Percentiles rank a stretch among this genome's conserved stretches.
Conservation (phyloP, 2,329 filamentous ascomycete species). For the Pseudogymnoascus sp. region DNA sequence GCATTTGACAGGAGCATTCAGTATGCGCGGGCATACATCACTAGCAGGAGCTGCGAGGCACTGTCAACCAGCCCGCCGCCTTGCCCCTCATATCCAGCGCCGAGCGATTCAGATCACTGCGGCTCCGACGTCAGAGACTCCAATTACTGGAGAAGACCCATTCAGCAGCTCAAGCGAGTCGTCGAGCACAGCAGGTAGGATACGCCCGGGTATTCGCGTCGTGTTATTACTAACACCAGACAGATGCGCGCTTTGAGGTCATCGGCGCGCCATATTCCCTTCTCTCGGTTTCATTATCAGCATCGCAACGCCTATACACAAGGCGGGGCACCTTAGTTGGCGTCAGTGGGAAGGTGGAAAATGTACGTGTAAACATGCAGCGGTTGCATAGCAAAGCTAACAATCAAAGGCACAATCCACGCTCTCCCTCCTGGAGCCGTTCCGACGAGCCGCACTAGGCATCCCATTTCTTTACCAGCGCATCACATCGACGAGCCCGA, state of each 20-base stretch:
- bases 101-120: conserved; percentile 55
- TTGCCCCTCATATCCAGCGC: conserved; percentile 31
- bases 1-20: not conserved
- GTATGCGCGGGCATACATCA: conserved; percentile 37
- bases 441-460: conserved; percentile 69
- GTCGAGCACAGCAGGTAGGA: conserved; percentile 22
- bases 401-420: conserved; percentile 68
- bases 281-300: conserved; percentile 84
- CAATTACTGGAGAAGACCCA: conserved; percentile 42
- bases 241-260: conserved; percentile 92
- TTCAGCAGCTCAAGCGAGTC: conserved; percentile 41
- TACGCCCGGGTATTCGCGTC: not conserved
- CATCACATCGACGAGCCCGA: conserved; percentile 76
- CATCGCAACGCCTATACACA: conserved; percentile 89
- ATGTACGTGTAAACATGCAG: conserved; percentile 45
- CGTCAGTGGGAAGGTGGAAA: conserved; percentile 81
- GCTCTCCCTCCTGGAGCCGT: conserved; percentile 75
- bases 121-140: conserved; percentile 47
- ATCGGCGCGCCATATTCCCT: conserved; percentile 87
- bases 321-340: conserved; percentile 84
- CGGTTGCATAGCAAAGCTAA: conserved; percentile 9
- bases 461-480: conserved; percentile 94
- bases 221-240: conserved; percentile 2
- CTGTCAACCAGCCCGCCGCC: conserved; percentile 26
- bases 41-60: conserved; percentile 29